Conservation (phyloP, 2,329 filamentous ascomycete genomes). For the Pyricularia sp. region DNA sequence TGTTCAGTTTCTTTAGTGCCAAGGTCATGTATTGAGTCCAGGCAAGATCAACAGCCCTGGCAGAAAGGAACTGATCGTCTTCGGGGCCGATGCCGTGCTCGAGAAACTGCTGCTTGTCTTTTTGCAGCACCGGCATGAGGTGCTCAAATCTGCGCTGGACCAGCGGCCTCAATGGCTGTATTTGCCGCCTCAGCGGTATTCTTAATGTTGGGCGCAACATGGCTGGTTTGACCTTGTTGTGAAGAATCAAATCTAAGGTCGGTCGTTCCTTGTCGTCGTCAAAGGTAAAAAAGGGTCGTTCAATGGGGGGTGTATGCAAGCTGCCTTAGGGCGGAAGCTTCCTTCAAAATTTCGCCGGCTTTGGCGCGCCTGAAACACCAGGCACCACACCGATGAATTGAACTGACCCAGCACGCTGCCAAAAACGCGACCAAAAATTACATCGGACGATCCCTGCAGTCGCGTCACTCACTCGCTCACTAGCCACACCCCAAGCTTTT, state of each 20-base stretch:
- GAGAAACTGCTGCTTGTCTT: conserved; percentile 11
- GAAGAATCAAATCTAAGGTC: neutral
- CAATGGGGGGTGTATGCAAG: neutral
- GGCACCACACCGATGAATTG: neutral
- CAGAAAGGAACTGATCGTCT: conserved; percentile 44
- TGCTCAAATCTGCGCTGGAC: conserved; percentile 28
- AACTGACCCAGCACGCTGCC: neutral
- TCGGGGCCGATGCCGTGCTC: conserved; percentile 45
- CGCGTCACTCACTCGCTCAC: too few species aligned
- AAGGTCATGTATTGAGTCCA: conserved; percentile 76
- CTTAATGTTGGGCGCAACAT: conserved; percentile 4
- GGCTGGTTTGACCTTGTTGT: conserved; percentile 3
- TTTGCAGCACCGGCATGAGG: conserved; percentile 12
- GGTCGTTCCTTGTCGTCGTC: neutral
- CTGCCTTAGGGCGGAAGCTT: neutral
- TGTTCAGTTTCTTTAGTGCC: conserved; percentile 68
- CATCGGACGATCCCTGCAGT: neutral
- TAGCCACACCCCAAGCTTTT: neutral
- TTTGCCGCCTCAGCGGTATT: conserved; percentile 5
- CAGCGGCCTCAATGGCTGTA: conserved; percentile 11
- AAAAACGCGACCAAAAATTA: neutral
- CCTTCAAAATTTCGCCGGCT: neutral
- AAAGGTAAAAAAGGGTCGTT: neutral
- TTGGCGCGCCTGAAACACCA: conserved; percentile 4
- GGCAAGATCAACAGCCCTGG: conserved; percentile 61